Base-by-base conservation (phyloP, 129 eudicot genomes). In the Flaveria trinervia region DNA sequence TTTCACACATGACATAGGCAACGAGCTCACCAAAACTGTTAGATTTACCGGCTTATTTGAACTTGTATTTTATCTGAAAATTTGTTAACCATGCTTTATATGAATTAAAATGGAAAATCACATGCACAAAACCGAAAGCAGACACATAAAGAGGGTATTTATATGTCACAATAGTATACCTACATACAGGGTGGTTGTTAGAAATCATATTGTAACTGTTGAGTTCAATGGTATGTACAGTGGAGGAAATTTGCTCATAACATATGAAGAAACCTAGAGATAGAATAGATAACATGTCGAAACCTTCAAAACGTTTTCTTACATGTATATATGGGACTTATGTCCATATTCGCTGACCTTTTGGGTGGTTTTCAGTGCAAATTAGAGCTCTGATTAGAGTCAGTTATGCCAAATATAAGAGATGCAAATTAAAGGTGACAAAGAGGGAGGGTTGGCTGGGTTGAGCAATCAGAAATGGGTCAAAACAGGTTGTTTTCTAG, bases 361-460 rank as follows among this genome's bases (percentile, higher is more conserved):
- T 52, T 16, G 59, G 59, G 59, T 11, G 49, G 49, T 11, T 11
- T 45, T 7, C 14, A 45, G 13, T 45, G 10, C 49, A 45, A 45
- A 45, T 18, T 20, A 57, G 65, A 57, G 65, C 65, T 57, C 15
- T 57, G 59, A 15, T 52, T 52, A 52, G n/a, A n/a, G 59, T n/a
- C 23, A n/a, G 59, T 52, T 2, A 5, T n/a, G 59, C 59, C 52
- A 48, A 48, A 48, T 48, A 48, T 48, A 48, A 48, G 52, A 52
- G 30, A 10, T 20, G 33, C 28, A 57, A 61, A 14, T 28, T 14
- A 25, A 41, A 25, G n/a, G 18, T 26, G 41, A 26, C 9, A 60
- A 25, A 22, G 11, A 11, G 39, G n/a, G 39, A 22, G 36, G 39
- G 66, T 22, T 22, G 39, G 36, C 16, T 26, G 8, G 20, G 59